Base-by-base conservation (phyloP, 2,329 filamentous ascomycete genomes). In the Alternaria postmessia region DNA sequence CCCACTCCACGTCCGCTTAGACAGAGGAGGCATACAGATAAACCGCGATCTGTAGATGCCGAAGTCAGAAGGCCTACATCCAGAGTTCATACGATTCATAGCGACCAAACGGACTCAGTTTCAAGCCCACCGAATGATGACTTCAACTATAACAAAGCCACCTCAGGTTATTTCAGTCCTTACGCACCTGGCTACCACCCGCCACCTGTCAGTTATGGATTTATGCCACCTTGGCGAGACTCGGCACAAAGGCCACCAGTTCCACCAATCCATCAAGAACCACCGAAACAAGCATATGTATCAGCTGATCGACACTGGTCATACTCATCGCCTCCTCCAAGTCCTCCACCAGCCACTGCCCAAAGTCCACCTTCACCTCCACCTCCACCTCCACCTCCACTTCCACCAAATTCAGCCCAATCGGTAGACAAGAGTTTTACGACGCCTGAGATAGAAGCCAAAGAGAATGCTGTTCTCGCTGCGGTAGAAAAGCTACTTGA, bases 401-500 rank as follows among this genome's bases (percentile, higher is more conserved):
- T 14, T 34, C 32, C 14, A 34, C 32, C 32, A 34, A 16, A 34
- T 11, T 1, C 12, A 0, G 32, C 32, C 0, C 32, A 16, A 30
- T 30, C 28, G 9, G 28, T 30, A 34, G 1, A 34, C 1, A 34
- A 36, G 12, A 24, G 22, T 6, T 2, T 16, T 1, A 38, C 14
- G 3, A 4, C 26, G 20, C 5, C 47, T 4, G 54, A 46, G 11
- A 22, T 14, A 18, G 54, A 34, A n/a, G 48, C 39, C 3, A 47
- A 52, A 46, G 55, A 53, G 4, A 16, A 22, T 3, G 55, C 41
- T 3, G 7, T 53, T 22, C 14, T 58, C 7, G 8, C 42, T 0
- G 11, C 48, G 12, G 28, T 58, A 32, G 42, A 58, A 16, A 30
- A 32, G n/a, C 5, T 58, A 5, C 34, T 58, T 2, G 32, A 57